phyloP scores from a whole-genome alignment of 2,329 filamentous ascomycete genomes.

The Scedosporium aurantiacum region DNA sequence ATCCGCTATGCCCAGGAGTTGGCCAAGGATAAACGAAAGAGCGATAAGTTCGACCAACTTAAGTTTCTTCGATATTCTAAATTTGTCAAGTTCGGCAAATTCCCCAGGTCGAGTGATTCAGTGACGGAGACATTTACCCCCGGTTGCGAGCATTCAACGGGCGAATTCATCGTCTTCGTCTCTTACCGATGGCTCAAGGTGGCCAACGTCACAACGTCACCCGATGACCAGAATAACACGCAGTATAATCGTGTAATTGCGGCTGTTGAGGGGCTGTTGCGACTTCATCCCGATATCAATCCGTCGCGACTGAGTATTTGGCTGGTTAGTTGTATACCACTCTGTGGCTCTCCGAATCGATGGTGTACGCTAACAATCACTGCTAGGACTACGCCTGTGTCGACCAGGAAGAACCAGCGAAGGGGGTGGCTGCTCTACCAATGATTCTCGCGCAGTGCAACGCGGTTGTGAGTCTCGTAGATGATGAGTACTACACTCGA shows the following conservation, averaged over 20 bases:
- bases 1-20: conserved; percentile 14
- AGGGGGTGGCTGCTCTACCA: conserved; percentile 23
- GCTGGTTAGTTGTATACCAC: conserved; percentile 15
- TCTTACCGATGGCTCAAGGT: conserved; percentile 23
- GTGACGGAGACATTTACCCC: conserved; percentile 9
- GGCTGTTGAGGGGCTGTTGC: conserved; percentile 18
- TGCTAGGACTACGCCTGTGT: conserved; percentile 25
- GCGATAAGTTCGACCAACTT: conserved; percentile 16
- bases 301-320: conserved; percentile 16
- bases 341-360: neutral
- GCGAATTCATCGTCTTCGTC: conserved; percentile 21
- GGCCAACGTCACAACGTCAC: conserved; percentile 9
- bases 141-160: conserved; percentile 1
- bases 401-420: conserved; percentile 21
- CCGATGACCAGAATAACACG: conserved; percentile 19
- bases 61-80: conserved; percentile 18
- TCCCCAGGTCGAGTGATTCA: conserved; percentile 17
- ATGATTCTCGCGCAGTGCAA: conserved; percentile 27
- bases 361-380: neutral
- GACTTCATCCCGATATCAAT: conserved; percentile 14
- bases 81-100: conserved; percentile 14
- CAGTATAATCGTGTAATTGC: conserved; percentile 21
- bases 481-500: conserved; percentile 22
- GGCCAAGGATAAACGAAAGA: conserved; percentile 13
- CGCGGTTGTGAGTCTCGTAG: conserved; percentile 26